Evolutionary conservation across 805 yeast genomes (phyloP).

Genomic region (Schwanniomyces occidentalis): DNA sequence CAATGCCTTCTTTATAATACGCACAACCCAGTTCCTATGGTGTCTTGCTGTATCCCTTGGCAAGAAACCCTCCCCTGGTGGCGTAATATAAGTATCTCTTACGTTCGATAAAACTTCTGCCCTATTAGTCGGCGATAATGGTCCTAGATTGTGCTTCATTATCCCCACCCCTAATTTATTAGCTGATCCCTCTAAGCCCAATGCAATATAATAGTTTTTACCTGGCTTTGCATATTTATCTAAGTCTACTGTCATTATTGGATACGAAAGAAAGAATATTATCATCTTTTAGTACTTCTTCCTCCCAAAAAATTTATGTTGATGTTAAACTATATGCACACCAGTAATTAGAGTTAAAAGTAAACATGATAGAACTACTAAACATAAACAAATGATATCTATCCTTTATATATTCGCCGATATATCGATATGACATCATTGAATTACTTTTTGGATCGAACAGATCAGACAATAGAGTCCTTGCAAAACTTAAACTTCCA

Average conservation of each 20-base stretch:
- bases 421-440: constrained; percentile 17
- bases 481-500: constrained; percentile 48
- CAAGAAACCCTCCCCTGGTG: constrained; percentile 97
- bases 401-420: no score
- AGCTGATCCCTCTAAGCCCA: constrained; percentile 97
- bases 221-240: constrained; percentile 45
- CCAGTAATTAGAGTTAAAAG: no score
- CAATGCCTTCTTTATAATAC: constrained; percentile 69
- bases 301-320: no score
- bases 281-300: no score
- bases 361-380: no score
- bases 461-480: constrained; percentile 41
- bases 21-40: constrained; percentile 90
- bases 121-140: constrained; percentile 52
- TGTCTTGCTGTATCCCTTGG: constrained; percentile 97
- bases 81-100: constrained; percentile 92
- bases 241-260: constrained; percentile 43
- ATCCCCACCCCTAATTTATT: constrained; percentile 95
- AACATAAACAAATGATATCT: no score
- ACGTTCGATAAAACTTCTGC: constrained; percentile 85
- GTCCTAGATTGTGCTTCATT: constrained; percentile 70
- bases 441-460: constrained; percentile 26
- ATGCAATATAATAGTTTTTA: constrained; percentile 60
- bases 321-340: no score
- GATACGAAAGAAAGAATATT: background rate